phyloP scores from a whole-genome alignment of 2,329 filamentous ascomycete genomes.

The Furcasterigmium furcatum region DNA sequence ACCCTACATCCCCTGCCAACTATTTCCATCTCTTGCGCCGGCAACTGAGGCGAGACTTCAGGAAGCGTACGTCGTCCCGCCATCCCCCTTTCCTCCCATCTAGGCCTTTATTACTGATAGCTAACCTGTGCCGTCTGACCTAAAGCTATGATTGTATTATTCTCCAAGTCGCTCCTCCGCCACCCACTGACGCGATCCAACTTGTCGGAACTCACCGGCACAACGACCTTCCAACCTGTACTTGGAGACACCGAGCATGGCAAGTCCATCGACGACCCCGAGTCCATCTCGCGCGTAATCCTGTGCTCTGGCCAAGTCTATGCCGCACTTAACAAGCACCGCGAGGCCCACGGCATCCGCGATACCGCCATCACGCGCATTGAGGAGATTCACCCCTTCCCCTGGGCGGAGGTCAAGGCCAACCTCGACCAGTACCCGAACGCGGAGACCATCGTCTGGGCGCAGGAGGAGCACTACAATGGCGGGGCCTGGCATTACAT shows the following conservation, averaged over 20 bases:
- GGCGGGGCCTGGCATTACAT: constrained; percentile 19
- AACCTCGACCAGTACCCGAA: constrained; percentile 16
- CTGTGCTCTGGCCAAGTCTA: constrained; percentile 95
- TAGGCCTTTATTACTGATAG: constrained; percentile 1
- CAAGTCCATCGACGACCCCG: constrained; percentile 67
- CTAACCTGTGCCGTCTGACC: no score
- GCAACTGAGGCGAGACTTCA: constrained; percentile 98
- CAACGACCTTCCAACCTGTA: constrained; percentile 94
- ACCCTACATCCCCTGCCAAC: constrained; percentile 94
- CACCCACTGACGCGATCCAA: constrained; percentile 86
- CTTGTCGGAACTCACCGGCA: constrained; percentile 84
- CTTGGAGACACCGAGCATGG: constrained; percentile 88
- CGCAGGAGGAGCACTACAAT: constrained; percentile 20
- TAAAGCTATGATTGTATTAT: constrained; percentile 62
- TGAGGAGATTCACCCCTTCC: constrained; percentile 20
- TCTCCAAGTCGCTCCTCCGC: constrained; percentile 93
- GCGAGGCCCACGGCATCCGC: constrained; percentile 7
- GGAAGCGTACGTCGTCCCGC: constrained; percentile 79
- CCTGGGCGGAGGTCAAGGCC: constrained; percentile 15
- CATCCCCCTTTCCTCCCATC: no score
- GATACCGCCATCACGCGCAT: constrained; percentile 16
- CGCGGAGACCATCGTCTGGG: constrained; percentile 16
- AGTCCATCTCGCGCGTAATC: constrained; percentile 89
- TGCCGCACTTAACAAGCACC: constrained; percentile 68
- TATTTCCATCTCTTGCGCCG: constrained; percentile 93